Evolutionary conservation across 345 rosid species (phyloP).

Genomic region (Raphanus sativus): DNA sequence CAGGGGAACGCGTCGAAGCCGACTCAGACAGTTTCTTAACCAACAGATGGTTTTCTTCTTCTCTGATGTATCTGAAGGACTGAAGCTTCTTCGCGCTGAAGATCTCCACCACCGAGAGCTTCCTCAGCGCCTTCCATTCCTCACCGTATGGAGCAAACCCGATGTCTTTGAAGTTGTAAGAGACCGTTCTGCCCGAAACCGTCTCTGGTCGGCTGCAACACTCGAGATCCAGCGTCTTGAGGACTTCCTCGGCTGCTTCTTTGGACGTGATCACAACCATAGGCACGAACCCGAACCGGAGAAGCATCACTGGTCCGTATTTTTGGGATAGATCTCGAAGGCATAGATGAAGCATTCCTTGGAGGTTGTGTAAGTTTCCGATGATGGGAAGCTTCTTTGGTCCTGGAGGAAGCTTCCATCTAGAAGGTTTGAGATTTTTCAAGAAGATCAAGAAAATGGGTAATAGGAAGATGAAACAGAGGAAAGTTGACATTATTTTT

Average conservation of each 20-base stretch:
- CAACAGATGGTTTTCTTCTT: slow-evolving; percentile 34
- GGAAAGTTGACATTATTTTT: slow-evolving; percentile 20
- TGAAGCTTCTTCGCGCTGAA: slow-evolving; percentile 35
- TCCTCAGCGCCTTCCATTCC: slow-evolving; percentile 46
- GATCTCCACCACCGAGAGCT: slow-evolving; percentile 35
- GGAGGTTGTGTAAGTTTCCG: slow-evolving; percentile 49
- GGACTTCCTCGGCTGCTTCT: slow-evolving; percentile 43
- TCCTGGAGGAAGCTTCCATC: slow-evolving; percentile 39
- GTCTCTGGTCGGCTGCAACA: slow-evolving; percentile 45
- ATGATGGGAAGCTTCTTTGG: slow-evolving; percentile 46
- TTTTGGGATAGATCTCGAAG: slow-evolving; percentile 37
- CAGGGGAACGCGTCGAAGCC: neutral
- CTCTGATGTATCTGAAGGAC: slow-evolving; percentile 40
- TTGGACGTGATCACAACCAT: slow-evolving; percentile 46
- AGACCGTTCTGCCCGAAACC: slow-evolving; percentile 20
- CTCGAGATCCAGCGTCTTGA: slow-evolving; percentile 40
- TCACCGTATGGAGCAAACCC: slow-evolving; percentile 43
- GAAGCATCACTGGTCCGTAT: slow-evolving; percentile 53
- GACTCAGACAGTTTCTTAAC: slow-evolving; percentile 31
- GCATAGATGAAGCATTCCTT: slow-evolving; percentile 38
- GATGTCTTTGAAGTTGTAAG: slow-evolving; percentile 39
- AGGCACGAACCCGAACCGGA: slow-evolving; percentile 44
- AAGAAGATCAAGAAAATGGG: slow-evolving; percentile 4
- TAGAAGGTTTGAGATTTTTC: neutral
- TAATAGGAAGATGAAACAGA: slow-evolving; percentile 18